Base-by-base conservation (phyloP, 192 early-diverging fungal genomes). In the Coemansia sp. region DNA sequence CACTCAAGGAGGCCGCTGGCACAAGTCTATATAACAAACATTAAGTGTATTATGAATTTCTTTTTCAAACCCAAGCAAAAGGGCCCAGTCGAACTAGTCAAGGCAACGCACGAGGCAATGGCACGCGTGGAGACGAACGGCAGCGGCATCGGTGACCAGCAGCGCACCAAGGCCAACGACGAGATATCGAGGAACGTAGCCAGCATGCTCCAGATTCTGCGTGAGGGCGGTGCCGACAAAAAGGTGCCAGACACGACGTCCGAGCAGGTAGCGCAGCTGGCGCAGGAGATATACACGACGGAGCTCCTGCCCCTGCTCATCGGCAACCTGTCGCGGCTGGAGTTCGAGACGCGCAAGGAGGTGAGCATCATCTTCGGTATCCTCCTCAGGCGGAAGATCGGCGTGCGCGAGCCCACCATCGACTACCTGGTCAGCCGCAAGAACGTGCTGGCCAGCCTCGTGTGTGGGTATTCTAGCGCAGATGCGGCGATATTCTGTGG, bases 291-390 rank as follows among this genome's bases (percentile, higher is more conserved):
- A 37, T 95, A 96, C 86, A 92, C 88, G 66, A 93, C 88, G 35
- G 94, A 98, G 72, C 83, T 99, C 59, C 85, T 99, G 14, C 92
- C 93, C 36, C 79, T 93, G 68, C 75, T 99, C 66, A 89, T 98
- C 31, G 66, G 87, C n/a, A 97, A 98, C 78, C 93, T 99, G 64
- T 81, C 86, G 34, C 87, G 91, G 57, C 92, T 98, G 41, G 98
- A 98, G 81, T 99, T 99, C 79, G 93, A 94, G 78, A 89, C 85
- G 75, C 78, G 68, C 50, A 99, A 99, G 85, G 98, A 99, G 71
- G 96, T 98, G 27, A 91, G 93, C 65, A 92, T 94, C 74, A 97
- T 99, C 67, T 98, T 98, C 82, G 96, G 97, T 75, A 97, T 95
- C 67, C 87, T 99, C 59, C 86, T 99, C 53, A 87, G 97, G 67